Evolutionary conservation across 768 basidiomycete genomes (phyloP).

Genomic region (Rhodotorula toruloides): DNA sequence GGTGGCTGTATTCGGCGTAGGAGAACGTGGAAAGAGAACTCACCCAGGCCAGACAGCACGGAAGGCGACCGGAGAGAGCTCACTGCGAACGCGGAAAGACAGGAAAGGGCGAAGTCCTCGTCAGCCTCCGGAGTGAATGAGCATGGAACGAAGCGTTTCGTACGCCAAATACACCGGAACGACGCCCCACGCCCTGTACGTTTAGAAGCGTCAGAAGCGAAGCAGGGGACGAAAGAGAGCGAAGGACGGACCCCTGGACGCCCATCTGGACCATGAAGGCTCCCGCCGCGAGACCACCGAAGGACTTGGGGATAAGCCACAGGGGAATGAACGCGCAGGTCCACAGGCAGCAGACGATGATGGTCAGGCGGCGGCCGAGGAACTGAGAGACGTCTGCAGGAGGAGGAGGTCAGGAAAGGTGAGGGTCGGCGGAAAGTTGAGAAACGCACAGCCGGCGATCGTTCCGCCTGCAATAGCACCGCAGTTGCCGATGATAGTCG

Average conservation of each 20-base stretch:
- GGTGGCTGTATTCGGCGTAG: no score
- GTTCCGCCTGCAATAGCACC: constrained; percentile 42
- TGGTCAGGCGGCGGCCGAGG: constrained; percentile 75
- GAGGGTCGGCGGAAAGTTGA: constrained; percentile 51
- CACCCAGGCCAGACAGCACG: constrained; percentile 80
- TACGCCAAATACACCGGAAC: constrained; percentile 77
- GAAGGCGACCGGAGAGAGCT: constrained; percentile 83
- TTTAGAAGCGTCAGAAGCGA: neutral
- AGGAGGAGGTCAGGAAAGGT: constrained; percentile 73
- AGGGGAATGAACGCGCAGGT: constrained; percentile 54
- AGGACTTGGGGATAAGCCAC: constrained; percentile 73
- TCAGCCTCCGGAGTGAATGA: neutral
- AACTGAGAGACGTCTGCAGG: constrained; percentile 67
- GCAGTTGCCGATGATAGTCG: constrained; percentile 42
- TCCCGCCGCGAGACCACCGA: constrained; percentile 67
- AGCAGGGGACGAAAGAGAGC: neutral
- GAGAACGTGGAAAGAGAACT: neutral
- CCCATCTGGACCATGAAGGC: constrained; percentile 74
- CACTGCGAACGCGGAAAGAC: constrained; percentile 41
- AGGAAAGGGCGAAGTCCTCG: no score
- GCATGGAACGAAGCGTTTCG: neutral
- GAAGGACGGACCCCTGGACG: constrained; percentile 38
- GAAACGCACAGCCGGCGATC: constrained; percentile 6
- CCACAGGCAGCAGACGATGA: constrained; percentile 59
- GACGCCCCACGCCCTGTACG: constrained; percentile 9